Evolutionary conservation across 352 stramenopile genomes (phyloP), one percentile per base, ranked within the genome.

Genomic region (Globisporangium yorkense): DNA sequence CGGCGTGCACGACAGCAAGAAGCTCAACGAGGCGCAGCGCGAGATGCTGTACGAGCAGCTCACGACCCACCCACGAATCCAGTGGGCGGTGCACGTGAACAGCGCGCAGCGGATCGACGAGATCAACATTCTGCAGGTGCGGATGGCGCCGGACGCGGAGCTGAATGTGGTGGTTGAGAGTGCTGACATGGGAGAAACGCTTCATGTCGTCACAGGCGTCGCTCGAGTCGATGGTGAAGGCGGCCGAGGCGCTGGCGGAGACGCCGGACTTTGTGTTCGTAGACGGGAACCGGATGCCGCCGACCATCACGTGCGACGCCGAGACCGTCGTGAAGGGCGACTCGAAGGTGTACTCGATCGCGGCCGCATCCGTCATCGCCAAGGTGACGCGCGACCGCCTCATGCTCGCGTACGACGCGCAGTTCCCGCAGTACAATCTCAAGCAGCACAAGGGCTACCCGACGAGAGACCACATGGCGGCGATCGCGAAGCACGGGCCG

Each of bases 311-410:
- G 9, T 71, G 92, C 61, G 65, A 79, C n/a, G 92, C 88, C n/a
- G 77, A 97, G 61, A 84, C 89, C 0, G 92, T 97, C 49, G 69
- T 99, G 37, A 97, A 99, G 57, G 97, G 97, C 41, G 97, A 99
- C 74, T 77, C 71, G 24, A 96, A 91, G 62, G 92, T 99, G 48
- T 99, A 95, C 72, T 84, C 75, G 54, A 99, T 99, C 61, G 97
- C 94, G 1, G 97, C 97, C 16, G 97, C 97, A n/a, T 98, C 88
- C 39, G 97, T 99, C 60, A 87, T 99, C 46, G 97, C 97, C 49
- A 99, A 99, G 69, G 97, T 99, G 16, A 98, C 94, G 21, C 80
- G 97, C 50, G 97, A 99, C 75, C 78, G 95, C n/a, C 63, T 99
- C 44, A 99, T 99, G 97, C 68, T 95, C 52, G 78, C 88, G 50